Percentiles rank a stretch among this genome's conserved stretches.
phyloP scores from a whole-genome alignment of 139 green algal species.

The Deuterostichococcus epilithicus region DNA sequence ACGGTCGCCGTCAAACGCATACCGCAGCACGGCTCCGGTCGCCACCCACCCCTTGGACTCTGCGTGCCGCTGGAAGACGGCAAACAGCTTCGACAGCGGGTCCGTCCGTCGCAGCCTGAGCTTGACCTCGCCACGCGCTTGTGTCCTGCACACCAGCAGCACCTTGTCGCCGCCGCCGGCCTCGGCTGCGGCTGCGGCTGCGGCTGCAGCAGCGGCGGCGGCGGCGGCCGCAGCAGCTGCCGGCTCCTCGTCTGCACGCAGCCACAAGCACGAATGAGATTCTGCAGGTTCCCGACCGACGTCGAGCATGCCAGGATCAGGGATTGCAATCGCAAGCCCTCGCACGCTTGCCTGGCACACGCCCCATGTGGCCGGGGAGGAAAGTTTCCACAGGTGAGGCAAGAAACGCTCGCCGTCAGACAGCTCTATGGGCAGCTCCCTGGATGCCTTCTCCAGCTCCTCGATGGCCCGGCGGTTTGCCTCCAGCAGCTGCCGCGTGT shows the following conservation, averaged over 20 bases:
- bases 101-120: neutral
- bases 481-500: neutral
- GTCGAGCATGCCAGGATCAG: too few relatives aligned
- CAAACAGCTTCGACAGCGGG: neutral
- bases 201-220: too few relatives aligned
- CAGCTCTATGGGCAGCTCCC: neutral
- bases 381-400: too few relatives aligned
- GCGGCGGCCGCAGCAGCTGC: too few relatives aligned
- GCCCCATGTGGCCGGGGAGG: too few relatives aligned
- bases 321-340: too few relatives aligned
- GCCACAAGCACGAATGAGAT: too few relatives aligned
- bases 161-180: neutral
- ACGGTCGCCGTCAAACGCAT: neutral
- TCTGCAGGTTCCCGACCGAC: too few relatives aligned
- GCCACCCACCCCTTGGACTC: neutral
- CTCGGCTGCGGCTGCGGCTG: neutral
- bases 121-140: neutral
- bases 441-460: neutral
- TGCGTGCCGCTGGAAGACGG: neutral
- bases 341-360: too few relatives aligned
- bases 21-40: neutral
- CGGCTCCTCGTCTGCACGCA: too few relatives aligned
- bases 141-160: neutral
- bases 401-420: neutral
- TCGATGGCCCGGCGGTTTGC: neutral